Conservation (phyloP, 495 filamentous ascomycete genomes). For the Xanthoparmelia taractica region DNA sequence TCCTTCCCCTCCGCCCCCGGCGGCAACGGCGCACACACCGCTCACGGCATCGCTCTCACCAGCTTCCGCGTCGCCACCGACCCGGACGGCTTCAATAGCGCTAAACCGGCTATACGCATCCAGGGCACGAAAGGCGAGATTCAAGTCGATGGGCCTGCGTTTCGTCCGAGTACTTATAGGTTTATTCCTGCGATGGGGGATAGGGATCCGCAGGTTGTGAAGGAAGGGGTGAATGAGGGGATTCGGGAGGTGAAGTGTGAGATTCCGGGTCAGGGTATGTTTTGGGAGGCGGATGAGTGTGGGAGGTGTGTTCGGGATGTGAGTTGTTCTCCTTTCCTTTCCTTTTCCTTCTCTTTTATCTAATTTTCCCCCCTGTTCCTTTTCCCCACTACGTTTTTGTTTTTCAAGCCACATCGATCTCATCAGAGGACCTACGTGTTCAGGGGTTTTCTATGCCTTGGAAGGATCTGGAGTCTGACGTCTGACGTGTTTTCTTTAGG, state of each 20-base stretch:
- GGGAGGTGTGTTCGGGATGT: constrained; percentile 74
- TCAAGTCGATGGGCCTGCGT: constrained; percentile 68
- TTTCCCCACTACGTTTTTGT: background rate
- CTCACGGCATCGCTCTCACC: constrained; percentile 73
- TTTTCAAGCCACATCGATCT: too few relatives aligned
- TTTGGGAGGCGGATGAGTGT: constrained; percentile 90
- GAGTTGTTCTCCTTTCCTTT: background rate
- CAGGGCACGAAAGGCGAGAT: constrained; percentile 84
- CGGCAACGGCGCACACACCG: constrained; percentile 33
- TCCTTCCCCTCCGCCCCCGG: constrained; percentile 64
- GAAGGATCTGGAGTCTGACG: background rate
- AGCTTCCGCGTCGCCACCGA: constrained; percentile 60
- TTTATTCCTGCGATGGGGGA: constrained; percentile 43
- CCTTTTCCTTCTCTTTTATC: background rate
- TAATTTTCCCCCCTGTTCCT: too few relatives aligned
- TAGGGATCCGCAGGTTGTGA: constrained; percentile 33
- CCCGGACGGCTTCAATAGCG: constrained; percentile 52
- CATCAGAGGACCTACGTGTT: too few relatives aligned
- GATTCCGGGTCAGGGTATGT: constrained; percentile 75
- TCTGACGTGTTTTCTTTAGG: background rate
- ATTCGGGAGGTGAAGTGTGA: constrained; percentile 54
- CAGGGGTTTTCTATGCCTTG: background rate
- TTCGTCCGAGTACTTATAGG: constrained; percentile 58
- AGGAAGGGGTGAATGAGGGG: constrained; percentile 37
- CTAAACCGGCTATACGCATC: constrained; percentile 67